These are phyloP conservation scores for Claviceps fusiformis DNA, from an alignment of 2,329 filamentous ascomycete genomes.

Conservation along the genomic window DNA sequence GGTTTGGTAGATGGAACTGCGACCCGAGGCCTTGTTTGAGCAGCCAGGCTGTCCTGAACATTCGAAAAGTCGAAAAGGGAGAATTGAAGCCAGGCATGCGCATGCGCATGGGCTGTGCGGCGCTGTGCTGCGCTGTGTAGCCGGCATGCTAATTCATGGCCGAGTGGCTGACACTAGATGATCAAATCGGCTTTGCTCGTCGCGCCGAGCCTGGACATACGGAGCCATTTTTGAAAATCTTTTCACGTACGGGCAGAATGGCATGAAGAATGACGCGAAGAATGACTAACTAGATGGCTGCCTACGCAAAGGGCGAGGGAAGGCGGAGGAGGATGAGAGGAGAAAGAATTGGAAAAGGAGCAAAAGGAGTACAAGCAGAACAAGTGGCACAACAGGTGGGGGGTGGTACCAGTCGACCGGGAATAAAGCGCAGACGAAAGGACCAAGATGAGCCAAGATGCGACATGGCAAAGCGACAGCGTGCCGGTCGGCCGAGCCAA, in stretches of 20 bases:
- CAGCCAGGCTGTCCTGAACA: too few species aligned
- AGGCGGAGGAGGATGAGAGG: not conserved
- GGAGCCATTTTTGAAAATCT: not conserved
- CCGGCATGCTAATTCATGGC: too few species aligned
- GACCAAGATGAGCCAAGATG: not conserved
- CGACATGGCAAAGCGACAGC: not conserved
- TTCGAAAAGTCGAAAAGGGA: too few species aligned
- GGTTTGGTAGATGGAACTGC: too few species aligned
- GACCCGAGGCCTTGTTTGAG: too few species aligned
- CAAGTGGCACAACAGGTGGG: too few species aligned
- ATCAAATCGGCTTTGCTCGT: not conserved
- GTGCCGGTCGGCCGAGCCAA: slow-evolving; percentile 7
- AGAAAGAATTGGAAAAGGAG: too few species aligned
- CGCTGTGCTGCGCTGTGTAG: too few species aligned
- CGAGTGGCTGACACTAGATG: not conserved
- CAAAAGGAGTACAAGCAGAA: too few species aligned
- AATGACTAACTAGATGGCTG: too few species aligned
- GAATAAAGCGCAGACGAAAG: not conserved
- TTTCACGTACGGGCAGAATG: not conserved
- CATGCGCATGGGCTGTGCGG: too few species aligned
- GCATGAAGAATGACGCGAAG: not conserved
- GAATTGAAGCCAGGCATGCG: too few species aligned
- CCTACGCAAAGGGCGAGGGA: not conserved
- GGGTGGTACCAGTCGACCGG: not conserved
- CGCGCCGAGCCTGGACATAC: not conserved